Conservation (phyloP, 805 yeast genomes). For the Metschnikowia similis region DNA sequence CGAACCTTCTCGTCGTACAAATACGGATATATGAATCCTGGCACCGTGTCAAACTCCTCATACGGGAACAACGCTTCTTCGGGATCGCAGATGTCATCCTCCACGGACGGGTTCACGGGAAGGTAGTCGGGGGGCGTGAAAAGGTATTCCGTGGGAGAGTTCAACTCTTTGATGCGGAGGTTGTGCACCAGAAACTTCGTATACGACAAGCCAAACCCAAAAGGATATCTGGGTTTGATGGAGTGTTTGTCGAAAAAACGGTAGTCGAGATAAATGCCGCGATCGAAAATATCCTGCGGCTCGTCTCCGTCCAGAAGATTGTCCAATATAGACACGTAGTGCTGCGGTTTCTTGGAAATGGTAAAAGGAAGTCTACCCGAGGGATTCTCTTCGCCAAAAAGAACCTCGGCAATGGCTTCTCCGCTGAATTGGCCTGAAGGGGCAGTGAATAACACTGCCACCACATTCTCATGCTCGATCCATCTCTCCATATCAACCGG, state of each 20-base stretch:
- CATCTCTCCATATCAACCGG: slow-evolving; percentile 55
- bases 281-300: slow-evolving; percentile 44
- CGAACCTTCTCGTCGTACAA: slow-evolving; percentile 35
- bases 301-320: slow-evolving; percentile 22
- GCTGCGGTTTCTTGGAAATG: slow-evolving; percentile 48
- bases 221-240: slow-evolving; percentile 54
- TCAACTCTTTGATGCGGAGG: slow-evolving; percentile 38
- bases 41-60: slow-evolving; percentile 48
- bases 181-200: slow-evolving; percentile 37
- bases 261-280: slow-evolving; percentile 52
- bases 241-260: slow-evolving; percentile 53
- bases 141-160: slow-evolving; percentile 42
- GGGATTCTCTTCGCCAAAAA: slow-evolving; percentile 60
- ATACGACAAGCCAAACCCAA: slow-evolving; percentile 60
- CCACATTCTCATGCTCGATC: slow-evolving; percentile 56
- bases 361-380: slow-evolving; percentile 64
- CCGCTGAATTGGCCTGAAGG: slow-evolving; percentile 60
- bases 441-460: slow-evolving; percentile 51
- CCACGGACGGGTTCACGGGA: slow-evolving; percentile 38
- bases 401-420: slow-evolving; percentile 51
- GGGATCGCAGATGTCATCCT: slow-evolving; percentile 50
- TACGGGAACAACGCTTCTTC: slow-evolving; percentile 53
- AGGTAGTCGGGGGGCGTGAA: slow-evolving; percentile 45
- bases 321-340: slow-evolving; percentile 44
- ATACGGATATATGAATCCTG: slow-evolving; percentile 56